Conservation (phyloP, 495 filamentous ascomycete species). For the Penicillium nucicola region DNA sequence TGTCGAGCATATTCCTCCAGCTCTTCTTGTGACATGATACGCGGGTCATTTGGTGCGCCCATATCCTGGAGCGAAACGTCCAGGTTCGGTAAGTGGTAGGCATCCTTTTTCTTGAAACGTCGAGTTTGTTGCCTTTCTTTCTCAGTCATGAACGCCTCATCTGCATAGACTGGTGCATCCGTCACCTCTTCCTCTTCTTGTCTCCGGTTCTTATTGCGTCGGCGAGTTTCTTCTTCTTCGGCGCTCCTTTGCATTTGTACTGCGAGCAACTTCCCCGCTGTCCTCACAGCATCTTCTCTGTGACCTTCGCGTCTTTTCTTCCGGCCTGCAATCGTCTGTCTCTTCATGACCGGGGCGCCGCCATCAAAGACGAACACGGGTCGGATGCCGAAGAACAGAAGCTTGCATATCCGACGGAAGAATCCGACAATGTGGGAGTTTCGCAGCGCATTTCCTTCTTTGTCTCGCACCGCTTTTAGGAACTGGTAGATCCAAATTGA, state of each 20-base stretch:
- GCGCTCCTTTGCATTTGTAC: constrained; percentile 86
- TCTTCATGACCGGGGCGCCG: constrained; percentile 84
- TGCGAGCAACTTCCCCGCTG: constrained; percentile 84
- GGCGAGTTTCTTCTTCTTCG: constrained; percentile 74
- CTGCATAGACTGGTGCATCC: constrained; percentile 79
- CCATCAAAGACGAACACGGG: constrained; percentile 99
- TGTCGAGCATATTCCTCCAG: constrained; percentile 88
- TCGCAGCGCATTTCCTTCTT: constrained; percentile 93
- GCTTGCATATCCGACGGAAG: constrained; percentile 96
- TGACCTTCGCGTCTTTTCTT: constrained; percentile 82
- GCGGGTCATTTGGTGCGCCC: constrained; percentile 86
- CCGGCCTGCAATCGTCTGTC: constrained; percentile 79
- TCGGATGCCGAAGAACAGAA: constrained; percentile 92
- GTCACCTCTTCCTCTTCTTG: constrained; percentile 67
- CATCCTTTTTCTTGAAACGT: constrained; percentile 84
- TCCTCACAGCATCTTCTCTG: constrained; percentile 86
- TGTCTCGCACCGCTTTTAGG: constrained; percentile 95
- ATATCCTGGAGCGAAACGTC: constrained; percentile 72
- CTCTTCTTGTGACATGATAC: constrained; percentile 92
- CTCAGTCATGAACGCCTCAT: constrained; percentile 77
- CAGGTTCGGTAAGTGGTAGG: constrained; percentile 89
- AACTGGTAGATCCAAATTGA: constrained; percentile 99
- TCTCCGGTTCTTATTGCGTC: constrained; percentile 43
- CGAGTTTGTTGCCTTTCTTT: constrained; percentile 71
- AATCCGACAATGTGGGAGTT: constrained; percentile 96